A percentile compares a stretch with the other conserved stretches of the same genome.
These are phyloP conservation scores for Pisolithus marmoratus DNA, from an alignment of 768 basidiomycete genomes.

Conservation along the genomic window DNA sequence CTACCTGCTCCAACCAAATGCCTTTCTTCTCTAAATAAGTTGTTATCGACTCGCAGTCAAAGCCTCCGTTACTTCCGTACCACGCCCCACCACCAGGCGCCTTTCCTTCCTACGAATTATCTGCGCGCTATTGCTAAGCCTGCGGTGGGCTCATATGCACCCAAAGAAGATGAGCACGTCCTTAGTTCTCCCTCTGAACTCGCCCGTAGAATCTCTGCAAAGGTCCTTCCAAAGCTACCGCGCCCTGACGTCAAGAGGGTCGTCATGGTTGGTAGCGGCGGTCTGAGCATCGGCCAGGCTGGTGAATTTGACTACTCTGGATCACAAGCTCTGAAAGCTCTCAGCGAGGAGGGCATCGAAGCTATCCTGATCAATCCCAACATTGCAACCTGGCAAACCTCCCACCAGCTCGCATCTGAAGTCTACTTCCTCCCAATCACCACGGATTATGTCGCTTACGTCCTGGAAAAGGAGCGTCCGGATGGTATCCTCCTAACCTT, in stretches of 20 bases:
- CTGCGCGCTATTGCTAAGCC: slow-evolving; percentile 67
- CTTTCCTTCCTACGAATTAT: slow-evolving; percentile 43
- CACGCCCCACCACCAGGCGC: slow-evolving; percentile 29
- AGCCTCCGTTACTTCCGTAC: slow-evolving; percentile 48
- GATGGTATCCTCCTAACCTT: slow-evolving; percentile 97
- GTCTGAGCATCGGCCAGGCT: slow-evolving; percentile 95
- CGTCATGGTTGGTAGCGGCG: slow-evolving; percentile 93
- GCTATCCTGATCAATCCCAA: slow-evolving; percentile 98
- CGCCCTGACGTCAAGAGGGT: slow-evolving; percentile 93
- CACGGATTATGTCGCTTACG: slow-evolving; percentile 95
- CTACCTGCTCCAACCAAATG: slow-evolving; percentile 9
- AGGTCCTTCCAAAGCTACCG: slow-evolving; percentile 86
- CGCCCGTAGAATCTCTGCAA: slow-evolving; percentile 88
- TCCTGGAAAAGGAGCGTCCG: slow-evolving; percentile 96
- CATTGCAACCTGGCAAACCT: slow-evolving; percentile 99
- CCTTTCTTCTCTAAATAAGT: slow-evolving; percentile 11
- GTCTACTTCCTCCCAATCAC: slow-evolving; percentile 98
- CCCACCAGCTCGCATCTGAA: slow-evolving; percentile 92
- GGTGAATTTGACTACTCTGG: slow-evolving; percentile 99
- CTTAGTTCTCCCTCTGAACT: slow-evolving; percentile 93
- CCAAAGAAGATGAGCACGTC: slow-evolving; percentile 64
- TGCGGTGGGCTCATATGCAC: slow-evolving; percentile 64
- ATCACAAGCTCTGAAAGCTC: slow-evolving; percentile 96
- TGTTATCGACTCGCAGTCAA: slow-evolving; percentile 15
- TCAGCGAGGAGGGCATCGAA: slow-evolving; percentile 90